Conservation (phyloP, 352 stramenopile species). For the Phytopythium aichiense region DNA sequence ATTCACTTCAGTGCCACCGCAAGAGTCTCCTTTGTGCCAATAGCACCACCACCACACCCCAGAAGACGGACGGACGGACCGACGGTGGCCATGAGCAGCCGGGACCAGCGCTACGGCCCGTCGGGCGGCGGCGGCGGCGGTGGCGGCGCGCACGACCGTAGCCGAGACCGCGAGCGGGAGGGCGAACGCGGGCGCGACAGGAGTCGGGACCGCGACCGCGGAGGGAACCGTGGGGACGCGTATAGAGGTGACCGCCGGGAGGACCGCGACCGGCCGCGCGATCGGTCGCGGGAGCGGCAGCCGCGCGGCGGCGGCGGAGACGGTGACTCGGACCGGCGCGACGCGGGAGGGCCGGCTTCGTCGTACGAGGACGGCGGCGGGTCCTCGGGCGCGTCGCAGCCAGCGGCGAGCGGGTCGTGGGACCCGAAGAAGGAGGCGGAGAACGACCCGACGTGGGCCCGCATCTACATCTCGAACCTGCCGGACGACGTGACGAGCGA, state of each 20-base stretch:
- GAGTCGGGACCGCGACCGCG: conserved; percentile 14
- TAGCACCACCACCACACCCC: no score
- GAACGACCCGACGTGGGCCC: conserved; percentile 74
- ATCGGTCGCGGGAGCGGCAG: conserved; percentile 27
- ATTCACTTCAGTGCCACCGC: no score
- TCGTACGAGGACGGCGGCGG: conserved; percentile 14
- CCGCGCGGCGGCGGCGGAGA: neutral
- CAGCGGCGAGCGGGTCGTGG: conserved; percentile 47
- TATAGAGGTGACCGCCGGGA: conserved; percentile 26
- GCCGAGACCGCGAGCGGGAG: neutral
- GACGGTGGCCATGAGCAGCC: conserved; percentile 6
- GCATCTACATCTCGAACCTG: conserved; percentile 88
- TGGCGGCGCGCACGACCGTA: no score
- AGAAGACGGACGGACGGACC: neutral
- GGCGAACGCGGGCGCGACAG: conserved; percentile 13
- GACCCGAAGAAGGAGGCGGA: conserved; percentile 73
- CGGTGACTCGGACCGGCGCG: conserved; percentile 3
- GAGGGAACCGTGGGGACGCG: conserved; percentile 22
- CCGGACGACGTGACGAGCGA: conserved; percentile 68
- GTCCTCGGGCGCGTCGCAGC: conserved; percentile 15
- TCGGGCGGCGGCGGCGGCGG: neutral
- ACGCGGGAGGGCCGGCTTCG: conserved; percentile 4
- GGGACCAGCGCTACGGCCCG: conserved; percentile 7
- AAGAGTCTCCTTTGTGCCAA: no score
- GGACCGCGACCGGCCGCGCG: conserved; percentile 18